Conservation (phyloP, 2,329 filamentous ascomycete genomes). For the Blastomyces gilchristii region DNA sequence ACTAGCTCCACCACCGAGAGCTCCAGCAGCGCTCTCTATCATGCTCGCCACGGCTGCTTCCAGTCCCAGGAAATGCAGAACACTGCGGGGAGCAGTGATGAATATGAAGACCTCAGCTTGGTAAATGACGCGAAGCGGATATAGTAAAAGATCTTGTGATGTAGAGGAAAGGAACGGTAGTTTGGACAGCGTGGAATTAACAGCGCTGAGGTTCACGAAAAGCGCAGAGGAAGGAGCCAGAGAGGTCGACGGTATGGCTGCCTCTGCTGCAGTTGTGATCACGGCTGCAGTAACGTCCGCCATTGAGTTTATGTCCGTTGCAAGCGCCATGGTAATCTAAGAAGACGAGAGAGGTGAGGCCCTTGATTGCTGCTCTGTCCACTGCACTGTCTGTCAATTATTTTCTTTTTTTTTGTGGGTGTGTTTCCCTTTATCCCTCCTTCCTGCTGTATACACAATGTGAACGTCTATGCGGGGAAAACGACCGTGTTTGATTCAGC, state of each 20-base stretch:
- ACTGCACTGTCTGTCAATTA: background rate
- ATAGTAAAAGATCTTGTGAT: conserved; percentile 9
- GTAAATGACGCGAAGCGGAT: conserved; percentile 16
- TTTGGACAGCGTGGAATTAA: conserved; percentile 3
- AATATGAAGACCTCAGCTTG: conserved; percentile 16
- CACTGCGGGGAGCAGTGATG: conserved; percentile 12
- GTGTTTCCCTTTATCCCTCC: background rate
- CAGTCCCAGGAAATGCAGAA: conserved; percentile 12
- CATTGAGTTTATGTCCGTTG: conserved; percentile 1
- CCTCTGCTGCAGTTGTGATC: background rate
- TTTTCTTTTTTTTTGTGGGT: no score
- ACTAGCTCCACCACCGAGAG: conserved; percentile 4
- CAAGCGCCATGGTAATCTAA: background rate
- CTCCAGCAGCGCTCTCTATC: conserved; percentile 9
- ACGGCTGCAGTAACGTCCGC: background rate
- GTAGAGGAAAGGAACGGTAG: conserved; percentile 1
- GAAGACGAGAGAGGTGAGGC: background rate
- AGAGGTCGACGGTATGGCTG: background rate
- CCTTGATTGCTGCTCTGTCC: background rate
- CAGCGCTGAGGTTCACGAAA: background rate
- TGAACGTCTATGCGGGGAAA: background rate
- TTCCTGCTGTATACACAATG: background rate
- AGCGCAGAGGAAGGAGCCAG: background rate
- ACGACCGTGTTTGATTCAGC: background rate
- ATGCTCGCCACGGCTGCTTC: conserved; percentile 9